Evolutionary conservation across 2,329 filamentous ascomycete species (phyloP), one percentile per base, ranked within the genome.

Genomic region (Pestalotiopsis sp.): DNA sequence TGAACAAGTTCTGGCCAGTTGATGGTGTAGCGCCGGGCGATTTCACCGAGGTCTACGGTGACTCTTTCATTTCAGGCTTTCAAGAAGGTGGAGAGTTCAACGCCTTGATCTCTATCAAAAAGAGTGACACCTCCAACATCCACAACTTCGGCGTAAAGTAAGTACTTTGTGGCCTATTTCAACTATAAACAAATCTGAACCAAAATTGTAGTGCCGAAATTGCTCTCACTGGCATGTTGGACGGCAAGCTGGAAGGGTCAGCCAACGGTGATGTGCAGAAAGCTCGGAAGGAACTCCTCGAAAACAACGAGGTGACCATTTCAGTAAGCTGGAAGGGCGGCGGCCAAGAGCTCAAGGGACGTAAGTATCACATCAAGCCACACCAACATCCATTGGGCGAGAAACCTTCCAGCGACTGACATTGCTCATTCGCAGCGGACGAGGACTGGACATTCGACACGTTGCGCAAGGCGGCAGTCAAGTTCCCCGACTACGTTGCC

Each of bases 1-100:
- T 60, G 23, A 60, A 31, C 58, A 60, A 60, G 20, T 60, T 60
- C 36, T 60, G 25, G 25, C 58, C 58, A 3, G 36, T 60, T 38
- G 36, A 31, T 38, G 58, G 58, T 13, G 58, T 60, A 17, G 36
- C 25, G 1, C 58, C 58, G 1, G 25, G 25, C 17, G 36, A 60
- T 38, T 60, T 60, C 58, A 60, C 58, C 23, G 36, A 60, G 25
- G 58, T 60, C 20, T 60, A 60, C 9, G 58, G 58, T 14, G 58
- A 60, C 58, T 60, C n/a, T 17, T 60, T 60, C 36, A 60, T 60
- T 14, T 60, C 58, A 27, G 58, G 58, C 13, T 60, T 60, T 7
- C 58, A 60, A 11, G 58, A 60, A n/a, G 58, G 58, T 60, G 58
- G 58, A 9, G 58, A 60, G 11, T 60, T 60, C 23, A 60, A 60